Conservation (phyloP, 352 stramenopile genomes). For the Pythium periplocum region DNA sequence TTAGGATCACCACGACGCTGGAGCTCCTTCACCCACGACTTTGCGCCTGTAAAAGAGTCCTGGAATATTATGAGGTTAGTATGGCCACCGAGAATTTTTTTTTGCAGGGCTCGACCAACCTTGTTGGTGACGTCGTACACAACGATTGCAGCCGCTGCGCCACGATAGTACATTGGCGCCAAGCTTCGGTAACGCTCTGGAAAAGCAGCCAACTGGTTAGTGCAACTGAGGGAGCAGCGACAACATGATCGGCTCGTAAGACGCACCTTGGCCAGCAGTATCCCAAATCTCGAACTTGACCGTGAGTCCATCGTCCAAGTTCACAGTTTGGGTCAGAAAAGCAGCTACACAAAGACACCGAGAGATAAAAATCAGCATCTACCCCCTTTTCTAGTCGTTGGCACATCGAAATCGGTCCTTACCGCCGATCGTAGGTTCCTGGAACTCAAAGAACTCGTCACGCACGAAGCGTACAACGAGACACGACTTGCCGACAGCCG, state of each 20-base stretch:
- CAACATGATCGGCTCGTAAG: not conserved
- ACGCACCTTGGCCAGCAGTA: slow-evolving; percentile 92
- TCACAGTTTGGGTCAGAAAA: slow-evolving; percentile 98
- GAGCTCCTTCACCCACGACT: slow-evolving; percentile 99
- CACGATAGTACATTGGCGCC: slow-evolving; percentile 98
- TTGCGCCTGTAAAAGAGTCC: slow-evolving; percentile 97
- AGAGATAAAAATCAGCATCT: too few species aligned
- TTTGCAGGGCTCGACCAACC: not conserved
- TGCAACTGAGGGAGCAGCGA: too few species aligned
- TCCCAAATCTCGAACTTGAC: slow-evolving; percentile 99
- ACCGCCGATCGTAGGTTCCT: slow-evolving; percentile 96
- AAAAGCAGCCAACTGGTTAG: too few species aligned
- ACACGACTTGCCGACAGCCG: slow-evolving; percentile 99
- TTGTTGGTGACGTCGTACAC: slow-evolving; percentile 98
- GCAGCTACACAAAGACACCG: slow-evolving; percentile 46
- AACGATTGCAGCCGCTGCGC: slow-evolving; percentile 93
- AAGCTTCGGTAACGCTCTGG: slow-evolving; percentile 95
- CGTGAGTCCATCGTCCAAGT: slow-evolving; percentile 94
- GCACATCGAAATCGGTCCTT: not conserved
- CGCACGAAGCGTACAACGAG: slow-evolving; percentile 98
- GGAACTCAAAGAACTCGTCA: slow-evolving; percentile 99
- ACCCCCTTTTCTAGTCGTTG: too few species aligned
- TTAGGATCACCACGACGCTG: slow-evolving; percentile 97
- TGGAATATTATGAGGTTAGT: slow-evolving; percentile 13
- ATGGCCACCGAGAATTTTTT: too few species aligned